phyloP scores from a whole-genome alignment of 2,329 filamentous ascomycete species.

The Talaromyces islandicus region DNA sequence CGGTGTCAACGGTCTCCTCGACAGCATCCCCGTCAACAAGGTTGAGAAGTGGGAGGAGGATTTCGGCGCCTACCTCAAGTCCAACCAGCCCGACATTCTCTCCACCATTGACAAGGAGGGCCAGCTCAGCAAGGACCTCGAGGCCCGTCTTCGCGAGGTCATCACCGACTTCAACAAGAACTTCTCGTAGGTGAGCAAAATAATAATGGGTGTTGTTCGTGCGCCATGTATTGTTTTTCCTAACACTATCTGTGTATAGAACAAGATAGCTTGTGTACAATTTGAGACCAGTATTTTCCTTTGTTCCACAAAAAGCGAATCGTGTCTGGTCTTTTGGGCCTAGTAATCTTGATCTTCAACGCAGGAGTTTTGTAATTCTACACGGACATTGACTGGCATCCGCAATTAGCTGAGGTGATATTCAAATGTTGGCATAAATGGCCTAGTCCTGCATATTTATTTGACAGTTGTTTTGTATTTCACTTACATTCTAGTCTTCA shows the following conservation, averaged over 20 bases:
- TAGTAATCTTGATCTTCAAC: background rate
- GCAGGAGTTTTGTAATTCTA: background rate
- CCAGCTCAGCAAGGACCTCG: constrained; percentile 88
- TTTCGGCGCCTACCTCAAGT: constrained; percentile 87
- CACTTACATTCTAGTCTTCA: background rate
- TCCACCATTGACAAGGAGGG: constrained; percentile 92
- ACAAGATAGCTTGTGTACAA: constrained; percentile 42
- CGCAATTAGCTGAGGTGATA: background rate
- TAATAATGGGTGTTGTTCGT: constrained; percentile 15
- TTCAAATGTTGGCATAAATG: background rate
- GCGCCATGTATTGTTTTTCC: constrained; percentile 30
- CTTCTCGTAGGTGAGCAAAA: constrained; percentile 53
- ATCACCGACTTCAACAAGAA: constrained; percentile 83
- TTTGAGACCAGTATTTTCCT: constrained; percentile 38
- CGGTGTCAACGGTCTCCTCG: constrained; percentile 96
- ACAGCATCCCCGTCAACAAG: constrained; percentile 82
- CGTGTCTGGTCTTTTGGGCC: background rate
- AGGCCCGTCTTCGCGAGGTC: constrained; percentile 58
- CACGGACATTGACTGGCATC: background rate
- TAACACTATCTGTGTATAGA: constrained; percentile 32
- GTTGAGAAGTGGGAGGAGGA: constrained; percentile 91
- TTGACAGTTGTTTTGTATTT: background rate
- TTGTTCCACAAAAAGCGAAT: constrained; percentile 13
- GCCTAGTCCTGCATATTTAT: background rate
- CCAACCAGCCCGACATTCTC: constrained; percentile 79